Conservation (phyloP, 345 rosid species). For the Heritiera fomes region DNA sequence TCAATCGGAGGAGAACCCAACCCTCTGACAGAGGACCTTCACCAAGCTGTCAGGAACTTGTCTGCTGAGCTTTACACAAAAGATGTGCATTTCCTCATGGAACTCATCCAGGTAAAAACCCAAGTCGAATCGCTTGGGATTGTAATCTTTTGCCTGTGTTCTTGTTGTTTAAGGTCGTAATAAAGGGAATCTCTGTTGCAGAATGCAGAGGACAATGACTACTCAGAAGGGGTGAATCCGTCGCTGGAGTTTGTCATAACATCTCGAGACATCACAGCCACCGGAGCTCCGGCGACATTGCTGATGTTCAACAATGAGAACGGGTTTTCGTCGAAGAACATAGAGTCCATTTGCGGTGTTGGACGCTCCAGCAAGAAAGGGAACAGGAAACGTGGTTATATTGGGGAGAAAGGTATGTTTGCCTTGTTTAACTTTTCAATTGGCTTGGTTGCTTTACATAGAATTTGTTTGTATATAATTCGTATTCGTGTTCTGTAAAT, state of each 20-base stretch:
- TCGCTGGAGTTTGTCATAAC: slow-evolving; percentile 74
- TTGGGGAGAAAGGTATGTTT: slow-evolving; percentile 75
- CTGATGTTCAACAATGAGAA: slow-evolving; percentile 69
- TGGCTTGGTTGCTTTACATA: neutral
- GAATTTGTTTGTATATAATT: too few relatives aligned
- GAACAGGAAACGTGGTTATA: slow-evolving; percentile 56
- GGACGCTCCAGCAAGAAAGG: slow-evolving; percentile 77
- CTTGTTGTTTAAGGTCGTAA: neutral
- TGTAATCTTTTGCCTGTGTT: neutral
- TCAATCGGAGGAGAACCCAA: slow-evolving; percentile 59
- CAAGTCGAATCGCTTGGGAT: neutral
- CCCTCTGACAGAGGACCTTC: slow-evolving; percentile 54
- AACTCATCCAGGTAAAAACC: slow-evolving; percentile 52
- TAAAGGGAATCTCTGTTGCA: slow-evolving; percentile 19
- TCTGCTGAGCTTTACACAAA: slow-evolving; percentile 72
- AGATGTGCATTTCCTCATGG: slow-evolving; percentile 77
- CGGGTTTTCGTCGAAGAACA: slow-evolving; percentile 58
- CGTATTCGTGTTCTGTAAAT: too few relatives aligned
- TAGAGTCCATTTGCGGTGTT: slow-evolving; percentile 67
- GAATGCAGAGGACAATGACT: slow-evolving; percentile 84
- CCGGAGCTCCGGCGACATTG: slow-evolving; percentile 66
- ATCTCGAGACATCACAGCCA: slow-evolving; percentile 62
- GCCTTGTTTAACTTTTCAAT: neutral
- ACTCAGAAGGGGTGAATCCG: slow-evolving; percentile 57
- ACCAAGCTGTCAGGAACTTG: slow-evolving; percentile 58